Percentiles rank a stretch among this genome's conserved stretches.
Evolutionary conservation across 2,329 filamentous ascomycete species (phyloP).

Genomic region (Sclerotinia spermophila): DNA sequence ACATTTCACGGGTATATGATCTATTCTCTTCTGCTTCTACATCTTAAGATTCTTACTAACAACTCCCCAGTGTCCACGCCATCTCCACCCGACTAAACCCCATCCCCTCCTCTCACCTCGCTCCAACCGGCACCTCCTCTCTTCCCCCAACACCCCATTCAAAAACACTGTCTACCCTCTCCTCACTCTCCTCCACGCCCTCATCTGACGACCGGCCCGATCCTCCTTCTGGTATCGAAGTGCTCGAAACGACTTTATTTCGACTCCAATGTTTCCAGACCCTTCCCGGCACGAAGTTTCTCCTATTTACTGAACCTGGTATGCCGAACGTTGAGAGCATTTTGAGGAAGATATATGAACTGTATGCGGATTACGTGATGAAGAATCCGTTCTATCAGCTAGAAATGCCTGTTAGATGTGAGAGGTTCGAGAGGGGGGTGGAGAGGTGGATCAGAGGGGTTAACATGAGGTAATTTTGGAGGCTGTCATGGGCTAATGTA

Average conservation of each 20-base stretch:
- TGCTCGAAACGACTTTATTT: constrained; percentile 91
- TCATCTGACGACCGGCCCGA: constrained; percentile 49
- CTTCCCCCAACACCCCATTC: constrained; percentile 55
- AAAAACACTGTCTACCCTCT: constrained; percentile 61
- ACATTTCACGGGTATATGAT: constrained; percentile 88
- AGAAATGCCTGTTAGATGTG: constrained; percentile 95
- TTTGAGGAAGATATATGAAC: constrained; percentile 82
- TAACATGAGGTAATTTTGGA: constrained; percentile 43
- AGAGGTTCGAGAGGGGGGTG: constrained; percentile 87
- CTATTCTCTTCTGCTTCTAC: constrained; percentile 33
- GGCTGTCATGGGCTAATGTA: neutral
- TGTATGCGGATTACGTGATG: constrained; percentile 97
- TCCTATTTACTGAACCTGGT: constrained; percentile 81
- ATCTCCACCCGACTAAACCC: constrained; percentile 41
- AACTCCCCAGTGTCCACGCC: constrained; percentile 56
- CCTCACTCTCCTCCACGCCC: constrained; percentile 49
- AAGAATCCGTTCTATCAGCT: constrained; percentile 99
- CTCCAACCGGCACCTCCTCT: constrained; percentile 16
- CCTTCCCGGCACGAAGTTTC: constrained; percentile 88
- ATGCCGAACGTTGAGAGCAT: constrained; percentile 77
- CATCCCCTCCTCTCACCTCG: constrained; percentile 6
- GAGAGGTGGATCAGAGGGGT: constrained; percentile 74
- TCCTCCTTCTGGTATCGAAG: constrained; percentile 76
- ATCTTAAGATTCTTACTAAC: constrained; percentile 9
- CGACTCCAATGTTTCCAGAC: constrained; percentile 95